Base-by-base conservation (phyloP, 805 yeast species). In the Metahyphopichia silvanorum region DNA sequence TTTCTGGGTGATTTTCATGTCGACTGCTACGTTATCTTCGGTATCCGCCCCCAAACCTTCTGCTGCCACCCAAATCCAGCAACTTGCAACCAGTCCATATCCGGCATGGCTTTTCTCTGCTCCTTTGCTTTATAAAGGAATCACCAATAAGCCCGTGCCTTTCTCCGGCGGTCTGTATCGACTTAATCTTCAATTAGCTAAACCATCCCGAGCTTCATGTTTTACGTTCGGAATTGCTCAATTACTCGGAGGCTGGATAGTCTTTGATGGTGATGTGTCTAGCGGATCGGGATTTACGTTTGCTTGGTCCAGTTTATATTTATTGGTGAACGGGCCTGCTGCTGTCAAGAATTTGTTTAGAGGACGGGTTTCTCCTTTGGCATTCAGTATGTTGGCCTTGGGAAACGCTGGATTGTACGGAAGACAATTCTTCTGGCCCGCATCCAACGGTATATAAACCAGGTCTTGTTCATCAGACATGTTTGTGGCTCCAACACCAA, bases 261-360 rank as follows among this genome's bases (percentile, higher is more conserved):
- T 82, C 25, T 68, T 69, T 42, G 96, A 88, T 51, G 81, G 85
- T 11, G 96, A 87, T 48, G 58, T 77, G 14, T 71, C 73, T 28
- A 79, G 84, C 57, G 96, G 95, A 3, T 71, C 91, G 1, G 96
- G 95, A 0, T 82, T 88, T 49, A 64, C 74, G 5, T 67, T 76
- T 46, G 94, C 93, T 2, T 89, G 96, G 96, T 76, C 86, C 6
- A 55, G 83, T 6, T 57, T 88, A 37, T 89, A 86, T 48, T 51
- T 82, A 37, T 52, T 88, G 9, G 86, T 82, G 11, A 85, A 86
- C 49, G 86, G 87, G 1, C 70, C 69, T 24, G 71, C 77, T 5
- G 66, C 84, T 9, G 29, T 82, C 17, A 65, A 61, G 27, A 70
- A 74, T 22, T 39, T 79, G 39, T 61, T 76, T 35, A 69, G 76